Base-by-base conservation (phyloP, 805 yeast species). In the Yarrowia sp. region DNA sequence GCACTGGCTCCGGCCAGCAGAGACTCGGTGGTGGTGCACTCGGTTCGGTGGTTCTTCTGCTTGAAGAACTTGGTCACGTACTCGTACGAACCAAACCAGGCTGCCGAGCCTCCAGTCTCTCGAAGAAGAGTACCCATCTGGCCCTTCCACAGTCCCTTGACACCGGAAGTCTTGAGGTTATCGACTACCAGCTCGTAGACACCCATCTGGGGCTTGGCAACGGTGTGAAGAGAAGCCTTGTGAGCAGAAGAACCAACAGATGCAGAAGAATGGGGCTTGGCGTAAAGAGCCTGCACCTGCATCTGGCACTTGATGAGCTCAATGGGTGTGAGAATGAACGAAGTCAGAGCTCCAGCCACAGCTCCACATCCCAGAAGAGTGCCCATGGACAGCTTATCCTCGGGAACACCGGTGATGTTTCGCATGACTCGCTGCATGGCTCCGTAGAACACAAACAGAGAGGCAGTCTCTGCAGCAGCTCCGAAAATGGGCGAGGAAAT, bases 81-180 rank as follows among this genome's bases (percentile, higher is more conserved):
- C 73, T 92, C 97, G 74, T 92, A 92, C 15, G 95, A 84, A 0
- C 96, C 93, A 77, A 92, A 92, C 98, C 98, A 92, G 1, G 93
- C 86, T 4, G 96, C 90, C 1, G 97, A 89, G 8, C 98, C 98
- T 33, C 92, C 87, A 42, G 90, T 82, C 73, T 92, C 98, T 70
- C 98, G 82, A 1, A 89, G 68, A 55, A 90, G 76, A 0, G 98
- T 92, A 18, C 95, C 86, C 0, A 86, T 78, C 69, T 92, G 92
- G 1, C 98, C 98, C 68, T 84, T 84, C 96, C 97, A 92, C 67
- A 92, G 79, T 0, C 97, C 97, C 9, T 69, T 47, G 0, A 90
- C 7, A 0, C 98, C 97, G 14, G 81, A 79, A 3, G 78, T 75
- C 15, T 70, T 68, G 17, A 84, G 70, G 0, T 89, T 79, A 4